Base-by-base conservation (phyloP, 352 stramenopile genomes). In the Plasmopara viticola region DNA sequence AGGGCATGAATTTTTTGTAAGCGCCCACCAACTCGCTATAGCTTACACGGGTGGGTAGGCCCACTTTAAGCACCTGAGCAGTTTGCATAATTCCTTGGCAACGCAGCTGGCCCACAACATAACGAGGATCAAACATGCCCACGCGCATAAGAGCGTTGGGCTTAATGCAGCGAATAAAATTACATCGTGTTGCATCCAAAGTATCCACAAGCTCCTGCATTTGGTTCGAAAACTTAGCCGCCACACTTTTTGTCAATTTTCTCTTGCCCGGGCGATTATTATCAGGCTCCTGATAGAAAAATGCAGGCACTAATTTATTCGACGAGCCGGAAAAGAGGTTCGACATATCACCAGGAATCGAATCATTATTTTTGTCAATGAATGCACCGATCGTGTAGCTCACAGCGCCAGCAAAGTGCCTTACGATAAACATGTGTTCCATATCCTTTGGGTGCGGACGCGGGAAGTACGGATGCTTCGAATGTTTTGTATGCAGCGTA, bases 341-440 rank as follows among this genome's bases (percentile, higher is more conserved):
- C 20, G 69, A 57, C 79, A 95, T 87, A 53, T 94, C 87, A 35
- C 67, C 58, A 35, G 85, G 85, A 54, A 95, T 90, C 17, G 74
- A 87, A 58, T 96, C 87, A 60, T 92, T 93, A 79, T 95, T 96
- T 65, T 95, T 96, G 73, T 95, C 82, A 31, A 96, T 92, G 56
- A 96, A 96, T 17, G 73, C 70, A 40, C 86, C 86, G 46, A 94
- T 79, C 50, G 86, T 90, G 72, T 97, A 97, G 60, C 77, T 81
- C 40, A 97, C 88, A 31, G 64, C 79, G n/a, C 82, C 82, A 30
- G 86, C 87, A 60, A 95, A 97, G 66, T 97, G 88, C 44, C 73
- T 69, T 56, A 97, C 81, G 31, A 92, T 94, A 49, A 97, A 97
- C 68, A 79, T 86, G 44, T 89, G 70, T 46, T 94, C 68, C 79